Conservation (phyloP, 75 land plant genomes). For the Cryptomeria japonica region DNA sequence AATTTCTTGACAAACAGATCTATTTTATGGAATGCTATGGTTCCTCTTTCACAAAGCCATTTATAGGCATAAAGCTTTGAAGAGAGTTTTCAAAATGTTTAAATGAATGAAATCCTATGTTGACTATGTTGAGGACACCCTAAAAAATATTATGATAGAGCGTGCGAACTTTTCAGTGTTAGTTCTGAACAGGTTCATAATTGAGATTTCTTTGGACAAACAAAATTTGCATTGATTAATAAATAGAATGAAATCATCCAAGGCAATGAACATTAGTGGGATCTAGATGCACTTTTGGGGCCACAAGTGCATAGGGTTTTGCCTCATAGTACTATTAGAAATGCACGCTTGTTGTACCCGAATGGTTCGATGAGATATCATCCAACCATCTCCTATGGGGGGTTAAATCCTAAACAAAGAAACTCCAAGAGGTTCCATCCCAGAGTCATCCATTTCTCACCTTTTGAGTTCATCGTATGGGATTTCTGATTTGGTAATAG, state of each 20-base stretch:
- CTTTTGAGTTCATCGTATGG: constrained; percentile 16
- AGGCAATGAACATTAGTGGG: too few relatives aligned
- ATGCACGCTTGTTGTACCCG: constrained; percentile 14
- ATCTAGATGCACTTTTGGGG: constrained; percentile 65
- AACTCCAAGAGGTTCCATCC: constrained; percentile 16
- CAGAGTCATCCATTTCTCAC: constrained; percentile 18
- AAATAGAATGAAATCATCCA: constrained; percentile 20
- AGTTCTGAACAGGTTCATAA: constrained; percentile 53
- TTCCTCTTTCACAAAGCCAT: too few relatives aligned
- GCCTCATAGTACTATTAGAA: constrained; percentile 7
- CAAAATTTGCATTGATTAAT: constrained; percentile 40
- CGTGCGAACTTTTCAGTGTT: constrained; percentile 61
- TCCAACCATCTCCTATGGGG: constrained; percentile 28
- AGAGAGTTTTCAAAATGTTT: too few relatives aligned
- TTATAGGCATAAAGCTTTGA: too few relatives aligned
- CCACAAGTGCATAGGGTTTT: constrained; percentile 57
- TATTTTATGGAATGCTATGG: too few relatives aligned
- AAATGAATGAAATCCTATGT: too few relatives aligned
- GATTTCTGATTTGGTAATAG: constrained; percentile 20
- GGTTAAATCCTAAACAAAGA: constrained; percentile 41
- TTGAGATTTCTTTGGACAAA: constrained; percentile 77
- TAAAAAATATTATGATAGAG: constrained; percentile 55
- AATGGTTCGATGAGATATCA: constrained; percentile 35
- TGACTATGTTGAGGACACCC: too few relatives aligned
- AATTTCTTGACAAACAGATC: too few relatives aligned